Conservation (phyloP, 148 eudicot species). For the Vaccinium myrtillus region DNA sequence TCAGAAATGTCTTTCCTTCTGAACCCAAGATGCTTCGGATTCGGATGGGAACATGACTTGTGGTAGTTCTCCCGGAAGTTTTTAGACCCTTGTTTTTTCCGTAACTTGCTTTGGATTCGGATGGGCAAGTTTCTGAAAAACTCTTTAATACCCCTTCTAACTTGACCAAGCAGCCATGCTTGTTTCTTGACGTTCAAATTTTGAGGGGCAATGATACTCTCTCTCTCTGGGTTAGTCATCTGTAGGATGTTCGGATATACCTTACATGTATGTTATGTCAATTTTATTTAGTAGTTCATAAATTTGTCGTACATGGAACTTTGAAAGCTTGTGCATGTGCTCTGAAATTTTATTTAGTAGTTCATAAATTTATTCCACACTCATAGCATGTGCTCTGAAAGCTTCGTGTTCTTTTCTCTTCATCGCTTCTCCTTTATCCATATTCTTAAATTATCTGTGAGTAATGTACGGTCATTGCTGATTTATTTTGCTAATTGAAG, state of each 20-base stretch:
- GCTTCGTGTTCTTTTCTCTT: not conserved
- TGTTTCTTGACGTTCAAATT: not conserved
- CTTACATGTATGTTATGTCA: not conserved
- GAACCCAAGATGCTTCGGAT: slow-evolving; percentile 2
- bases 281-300: not conserved
- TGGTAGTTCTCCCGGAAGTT: not conserved
- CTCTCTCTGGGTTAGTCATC: not conserved
- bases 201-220: not conserved
- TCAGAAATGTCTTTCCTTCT: not conserved
- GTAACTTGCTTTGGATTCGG: not conserved
- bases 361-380: not conserved
- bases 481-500: not conserved
- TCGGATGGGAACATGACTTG: not conserved
- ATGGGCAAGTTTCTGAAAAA: not conserved
- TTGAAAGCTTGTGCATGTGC: too few relatives aligned
- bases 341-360: not conserved
- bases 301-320: not conserved
- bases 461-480: not conserved
- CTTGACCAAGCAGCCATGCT: not conserved
- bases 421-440: not conserved
- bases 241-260: not conserved
- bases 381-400: not conserved
- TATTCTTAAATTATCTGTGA: not conserved
- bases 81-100: not conserved
- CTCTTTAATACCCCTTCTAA: not conserved